A percentile compares a stretch with the other conserved stretches of the same genome.
Conservation (phyloP, 2,329 filamentous ascomycete genomes). For the Apiospora malaysiana region DNA sequence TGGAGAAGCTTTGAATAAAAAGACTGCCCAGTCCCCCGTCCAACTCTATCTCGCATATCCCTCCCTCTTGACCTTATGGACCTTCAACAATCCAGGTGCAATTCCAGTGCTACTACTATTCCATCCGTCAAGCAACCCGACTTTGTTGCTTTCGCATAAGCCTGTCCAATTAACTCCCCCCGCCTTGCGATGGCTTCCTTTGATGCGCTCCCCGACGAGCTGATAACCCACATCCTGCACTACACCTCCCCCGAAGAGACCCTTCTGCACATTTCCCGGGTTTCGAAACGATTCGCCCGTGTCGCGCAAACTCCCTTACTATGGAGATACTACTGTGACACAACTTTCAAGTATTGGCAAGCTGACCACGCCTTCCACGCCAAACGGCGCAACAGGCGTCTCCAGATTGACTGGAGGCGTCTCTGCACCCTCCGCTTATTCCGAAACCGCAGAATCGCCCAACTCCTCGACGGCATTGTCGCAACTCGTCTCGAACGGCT, state of each 20-base stretch:
- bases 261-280: constrained; percentile 52
- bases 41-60: background rate
- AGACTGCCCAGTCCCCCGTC: constrained; percentile 5
- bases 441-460: constrained; percentile 57
- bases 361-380: constrained; percentile 62
- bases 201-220: constrained; percentile 75
- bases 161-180: background rate
- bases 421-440: constrained; percentile 64
- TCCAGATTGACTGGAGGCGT: constrained; percentile 74
- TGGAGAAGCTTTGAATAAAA: constrained; percentile 9
- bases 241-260: constrained; percentile 64
- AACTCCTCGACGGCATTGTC: constrained; percentile 71
- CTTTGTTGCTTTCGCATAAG: background rate
- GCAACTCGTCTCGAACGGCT: constrained; percentile 73
- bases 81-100: background rate
- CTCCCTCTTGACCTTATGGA: background rate
- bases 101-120: no score
- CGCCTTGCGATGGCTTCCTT: constrained; percentile 38
- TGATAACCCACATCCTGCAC: constrained; percentile 79
- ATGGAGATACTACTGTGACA: constrained; percentile 78
- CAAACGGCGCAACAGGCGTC: constrained; percentile 59
- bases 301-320: constrained; percentile 75
- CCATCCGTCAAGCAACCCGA: constrained; percentile 11
- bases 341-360: constrained; percentile 78
- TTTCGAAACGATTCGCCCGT: constrained; percentile 68